These are phyloP conservation scores for Coemansia interrupta DNA, from an alignment of 192 early-diverging fungal genomes.

Conservation along the genomic window DNA sequence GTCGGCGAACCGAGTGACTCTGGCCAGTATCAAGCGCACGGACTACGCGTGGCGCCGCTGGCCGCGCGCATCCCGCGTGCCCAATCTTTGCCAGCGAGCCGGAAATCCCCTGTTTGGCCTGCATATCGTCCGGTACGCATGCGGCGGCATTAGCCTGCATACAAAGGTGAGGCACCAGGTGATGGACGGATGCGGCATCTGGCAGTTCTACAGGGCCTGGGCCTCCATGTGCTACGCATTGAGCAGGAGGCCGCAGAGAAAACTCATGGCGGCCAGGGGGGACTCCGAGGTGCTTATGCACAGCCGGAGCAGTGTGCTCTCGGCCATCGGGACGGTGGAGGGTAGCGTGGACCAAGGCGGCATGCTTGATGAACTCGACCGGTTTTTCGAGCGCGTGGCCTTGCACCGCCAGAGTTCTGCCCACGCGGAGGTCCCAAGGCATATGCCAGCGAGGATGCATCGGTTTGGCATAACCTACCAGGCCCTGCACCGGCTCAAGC, in stretches of 20 bases:
- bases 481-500: slow-evolving; percentile 15
- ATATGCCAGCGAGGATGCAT: background rate
- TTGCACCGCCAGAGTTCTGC: background rate
- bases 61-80: slow-evolving; percentile 11
- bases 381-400: slow-evolving; percentile 1
- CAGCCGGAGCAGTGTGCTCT: background rate
- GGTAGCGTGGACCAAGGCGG: too few species aligned
- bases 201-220: slow-evolving; percentile 30
- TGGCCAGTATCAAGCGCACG: slow-evolving; percentile 2
- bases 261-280: too few species aligned
- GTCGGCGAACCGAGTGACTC: background rate
- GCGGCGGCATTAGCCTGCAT: slow-evolving; percentile 33
- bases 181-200: slow-evolving; percentile 29
- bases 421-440: background rate
- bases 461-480: slow-evolving; percentile 12
- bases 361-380: background rate
- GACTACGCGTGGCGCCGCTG: slow-evolving; percentile 19
- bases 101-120: slow-evolving; percentile 23
- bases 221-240: slow-evolving; percentile 9
- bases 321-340: too few species aligned
- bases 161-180: slow-evolving; percentile 33
- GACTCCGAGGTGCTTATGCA: background rate
- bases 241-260: background rate
- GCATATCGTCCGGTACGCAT: slow-evolving; percentile 31
- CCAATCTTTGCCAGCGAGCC: slow-evolving; percentile 7